Conservation (phyloP, 2,329 filamentous ascomycete genomes). For the Dothiorella sarmentorum region DNA sequence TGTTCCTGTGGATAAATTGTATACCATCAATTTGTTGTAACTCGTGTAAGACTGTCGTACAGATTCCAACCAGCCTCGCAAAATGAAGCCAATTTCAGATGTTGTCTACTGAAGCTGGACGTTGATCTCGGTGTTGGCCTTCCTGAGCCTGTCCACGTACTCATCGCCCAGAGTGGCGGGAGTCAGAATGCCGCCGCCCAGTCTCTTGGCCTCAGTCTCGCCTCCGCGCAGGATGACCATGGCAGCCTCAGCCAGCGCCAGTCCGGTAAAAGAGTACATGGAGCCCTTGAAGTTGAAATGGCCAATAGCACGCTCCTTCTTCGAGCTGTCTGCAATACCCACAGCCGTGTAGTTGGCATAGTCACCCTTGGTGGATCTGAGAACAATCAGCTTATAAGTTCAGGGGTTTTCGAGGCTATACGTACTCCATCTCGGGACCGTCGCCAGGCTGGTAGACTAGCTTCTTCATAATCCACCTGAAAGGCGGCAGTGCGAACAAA, state of each 20-base stretch:
- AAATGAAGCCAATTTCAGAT: too few relatives aligned
- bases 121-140: constrained; percentile 5
- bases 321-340: constrained; percentile 52
- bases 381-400: constrained; percentile 21
- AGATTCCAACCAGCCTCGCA: too few relatives aligned
- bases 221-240: constrained; percentile 54
- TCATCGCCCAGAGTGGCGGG: constrained; percentile 67
- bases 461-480: constrained; percentile 50
- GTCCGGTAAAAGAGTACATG: constrained; percentile 65
- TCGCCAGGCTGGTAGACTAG: constrained; percentile 50
- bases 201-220: constrained; percentile 48
- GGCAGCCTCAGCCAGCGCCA: constrained; percentile 62
- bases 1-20: not conserved
- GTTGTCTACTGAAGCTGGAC: constrained; percentile 5
- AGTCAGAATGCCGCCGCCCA: constrained; percentile 68
- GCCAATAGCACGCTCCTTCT: constrained; percentile 53
- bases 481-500: constrained; percentile 49
- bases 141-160: constrained; percentile 51
- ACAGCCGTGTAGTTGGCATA: constrained; percentile 62
- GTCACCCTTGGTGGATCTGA: constrained; percentile 55
- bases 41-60: not conserved
- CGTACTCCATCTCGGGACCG: constrained; percentile 46
- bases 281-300: constrained; percentile 57
- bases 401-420: not conserved
- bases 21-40: not conserved